These are phyloP conservation scores for Sporisorium graminicola DNA, from an alignment of 1,284 basidiomycete species.

Conservation along the genomic window DNA sequence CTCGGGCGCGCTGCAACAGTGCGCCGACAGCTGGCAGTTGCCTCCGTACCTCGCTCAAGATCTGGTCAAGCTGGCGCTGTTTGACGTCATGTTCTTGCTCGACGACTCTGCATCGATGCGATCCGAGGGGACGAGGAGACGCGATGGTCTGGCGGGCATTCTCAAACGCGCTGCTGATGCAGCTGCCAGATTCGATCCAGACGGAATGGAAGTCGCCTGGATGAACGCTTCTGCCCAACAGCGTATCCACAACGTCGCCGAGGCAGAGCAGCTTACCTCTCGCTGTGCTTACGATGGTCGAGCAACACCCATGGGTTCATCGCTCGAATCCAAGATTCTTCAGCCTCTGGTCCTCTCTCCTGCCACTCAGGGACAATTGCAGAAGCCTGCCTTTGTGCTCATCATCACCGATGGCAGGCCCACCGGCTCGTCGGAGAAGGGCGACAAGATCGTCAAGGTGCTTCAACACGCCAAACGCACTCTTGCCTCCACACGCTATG, in stretches of 20 bases:
- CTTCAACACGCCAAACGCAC: constrained; percentile 48
- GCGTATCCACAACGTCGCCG: constrained; percentile 46
- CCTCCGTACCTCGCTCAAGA: constrained; percentile 61
- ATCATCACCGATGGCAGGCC: constrained; percentile 61
- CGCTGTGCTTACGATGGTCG: constrained; percentile 49
- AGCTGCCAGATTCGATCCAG: constrained; percentile 54
- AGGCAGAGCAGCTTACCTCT: constrained; percentile 43
- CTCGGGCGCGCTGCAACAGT: constrained; percentile 46
- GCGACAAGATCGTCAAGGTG: constrained; percentile 52
- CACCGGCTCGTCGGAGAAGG: constrained; percentile 47
- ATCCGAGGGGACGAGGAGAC: constrained; percentile 31
- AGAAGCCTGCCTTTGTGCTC: constrained; percentile 53
- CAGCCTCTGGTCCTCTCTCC: constrained; percentile 41
- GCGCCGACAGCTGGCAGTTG: constrained; percentile 60
- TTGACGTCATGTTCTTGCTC: constrained; percentile 62
- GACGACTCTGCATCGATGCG: constrained; percentile 61
- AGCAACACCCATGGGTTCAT: constrained; percentile 55
- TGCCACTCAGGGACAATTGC: constrained; percentile 27
- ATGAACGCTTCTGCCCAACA: constrained; percentile 45
- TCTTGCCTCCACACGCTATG: constrained; percentile 36
- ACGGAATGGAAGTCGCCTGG: constrained; percentile 62
- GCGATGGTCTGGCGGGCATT: constrained; percentile 49
- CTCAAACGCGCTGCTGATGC: constrained; percentile 57
- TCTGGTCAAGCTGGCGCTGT: constrained; percentile 61
- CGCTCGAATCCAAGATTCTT: constrained; percentile 52